Evolutionary conservation across 2,329 filamentous ascomycete species (phyloP).

Genomic region (Cryphonectria parasitica): DNA sequence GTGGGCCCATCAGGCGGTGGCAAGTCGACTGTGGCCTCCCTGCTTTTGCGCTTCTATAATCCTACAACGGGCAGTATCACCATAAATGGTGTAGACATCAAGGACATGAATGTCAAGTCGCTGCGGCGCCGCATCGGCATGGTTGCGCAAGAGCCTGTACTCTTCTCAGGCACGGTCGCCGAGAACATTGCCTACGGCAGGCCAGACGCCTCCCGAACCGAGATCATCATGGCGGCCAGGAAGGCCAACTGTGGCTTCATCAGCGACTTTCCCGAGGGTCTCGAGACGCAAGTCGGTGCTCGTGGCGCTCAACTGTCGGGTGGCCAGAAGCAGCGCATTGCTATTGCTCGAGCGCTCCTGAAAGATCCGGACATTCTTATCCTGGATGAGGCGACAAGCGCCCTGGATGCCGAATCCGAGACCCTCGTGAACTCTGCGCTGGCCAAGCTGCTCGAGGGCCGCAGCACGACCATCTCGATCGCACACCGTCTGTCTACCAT

Average conservation of each 20-base stretch:
- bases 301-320: slow-evolving; percentile 92
- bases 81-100: slow-evolving; percentile 84
- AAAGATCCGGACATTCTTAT: slow-evolving; percentile 97
- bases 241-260: slow-evolving; percentile 98
- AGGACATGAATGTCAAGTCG: slow-evolving; percentile 89
- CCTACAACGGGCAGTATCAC: slow-evolving; percentile 76
- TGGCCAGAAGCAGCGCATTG: slow-evolving; percentile 96
- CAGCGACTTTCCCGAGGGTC: slow-evolving; percentile 90
- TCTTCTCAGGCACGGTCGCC: slow-evolving; percentile 83
- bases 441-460: slow-evolving; percentile 76
- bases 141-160: slow-evolving; percentile 92
- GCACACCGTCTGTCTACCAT: slow-evolving; percentile 96
- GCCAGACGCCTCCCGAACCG: slow-evolving; percentile 73
- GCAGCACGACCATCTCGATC: slow-evolving; percentile 96
- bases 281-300: slow-evolving; percentile 92
- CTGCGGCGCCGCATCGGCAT: slow-evolving; percentile 90
- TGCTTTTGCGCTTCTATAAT: slow-evolving; percentile 89
- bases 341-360: slow-evolving; percentile 90
- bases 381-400: slow-evolving; percentile 93
- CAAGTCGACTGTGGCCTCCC: slow-evolving; percentile 92
- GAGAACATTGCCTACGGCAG: slow-evolving; percentile 93
- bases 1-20: slow-evolving; percentile 95
- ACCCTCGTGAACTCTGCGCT: slow-evolving; percentile 94
- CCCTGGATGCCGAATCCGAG: slow-evolving; percentile 94
- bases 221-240: slow-evolving; percentile 84